Evolutionary conservation across 208 protist species (phyloP).

Genomic region (Acanthamoeba culbertsoni): DNA sequence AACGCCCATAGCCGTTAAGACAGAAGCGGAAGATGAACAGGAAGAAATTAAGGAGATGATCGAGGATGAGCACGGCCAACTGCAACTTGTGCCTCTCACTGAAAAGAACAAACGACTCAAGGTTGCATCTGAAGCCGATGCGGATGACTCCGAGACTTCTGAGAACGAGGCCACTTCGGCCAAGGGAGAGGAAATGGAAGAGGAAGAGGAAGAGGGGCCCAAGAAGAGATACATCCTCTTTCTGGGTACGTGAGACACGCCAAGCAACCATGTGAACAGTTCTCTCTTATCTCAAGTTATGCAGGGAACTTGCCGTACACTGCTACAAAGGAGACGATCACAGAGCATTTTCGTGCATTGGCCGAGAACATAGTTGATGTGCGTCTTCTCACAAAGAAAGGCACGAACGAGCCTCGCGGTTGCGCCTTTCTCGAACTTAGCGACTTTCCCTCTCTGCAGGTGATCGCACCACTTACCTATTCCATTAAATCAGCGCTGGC

Average conservation of each 20-base stretch:
- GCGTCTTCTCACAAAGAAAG: constrained; percentile 4
- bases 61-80: neutral
- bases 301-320: neutral
- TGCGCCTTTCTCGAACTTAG: constrained; percentile 34
- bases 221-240: constrained; percentile 46
- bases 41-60: constrained; percentile 12
- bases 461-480: neutral
- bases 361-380: constrained; percentile 22
- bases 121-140: neutral
- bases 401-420: neutral
- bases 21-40: neutral
- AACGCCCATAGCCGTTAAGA: neutral
- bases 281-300: too few species aligned
- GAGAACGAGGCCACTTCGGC: neutral
- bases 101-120: neutral
- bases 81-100: neutral
- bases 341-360: neutral
- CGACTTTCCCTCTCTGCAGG: neutral
- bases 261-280: too few species aligned
- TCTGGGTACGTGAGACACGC: constrained; percentile 9
- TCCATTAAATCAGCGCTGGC: neutral
- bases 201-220: neutral
- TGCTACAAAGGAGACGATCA: constrained; percentile 17
- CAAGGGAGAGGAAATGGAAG: neutral
- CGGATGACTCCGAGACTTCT: neutral